Evolutionary conservation across 805 yeast species (phyloP).

Genomic region (Candida vartiovaarae): DNA sequence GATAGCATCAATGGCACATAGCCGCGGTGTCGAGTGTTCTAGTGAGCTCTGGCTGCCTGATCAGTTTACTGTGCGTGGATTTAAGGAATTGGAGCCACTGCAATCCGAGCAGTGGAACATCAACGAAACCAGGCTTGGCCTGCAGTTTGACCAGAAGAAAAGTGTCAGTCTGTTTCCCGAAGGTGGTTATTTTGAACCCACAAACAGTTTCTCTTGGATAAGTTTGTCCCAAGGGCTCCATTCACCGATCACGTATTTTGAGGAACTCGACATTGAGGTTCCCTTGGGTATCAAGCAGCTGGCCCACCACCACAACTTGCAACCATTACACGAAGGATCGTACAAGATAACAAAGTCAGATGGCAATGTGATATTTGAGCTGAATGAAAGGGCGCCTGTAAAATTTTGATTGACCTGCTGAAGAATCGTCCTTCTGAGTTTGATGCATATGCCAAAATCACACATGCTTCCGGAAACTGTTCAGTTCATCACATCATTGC

Average conservation of each 20-base stretch:
- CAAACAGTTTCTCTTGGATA: conserved; percentile 1
- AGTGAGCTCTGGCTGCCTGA: conserved; percentile 1
- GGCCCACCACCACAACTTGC: neutral
- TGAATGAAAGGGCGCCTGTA: conserved; percentile 6
- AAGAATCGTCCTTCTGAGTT: neutral
- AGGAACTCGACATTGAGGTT: neutral
- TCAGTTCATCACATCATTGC: conserved; percentile 5
- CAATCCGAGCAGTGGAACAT: neutral
- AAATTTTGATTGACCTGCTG: conserved; percentile 2
- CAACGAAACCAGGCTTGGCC: neutral
- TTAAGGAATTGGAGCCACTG: neutral
- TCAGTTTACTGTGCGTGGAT: neutral
- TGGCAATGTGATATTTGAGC: conserved; percentile 3
- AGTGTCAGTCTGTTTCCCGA: neutral
- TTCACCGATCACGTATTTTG: neutral
- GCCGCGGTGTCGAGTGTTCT: neutral
- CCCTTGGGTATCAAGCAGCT: neutral
- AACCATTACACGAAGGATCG: neutral
- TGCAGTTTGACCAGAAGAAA: neutral
- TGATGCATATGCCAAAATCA: conserved; percentile 5
- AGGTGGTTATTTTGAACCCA: neutral
- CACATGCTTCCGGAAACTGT: neutral
- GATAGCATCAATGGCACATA: neutral
- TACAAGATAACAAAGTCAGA: neutral
- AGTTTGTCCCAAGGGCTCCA: neutral